Conservation (phyloP, 345 rosid genomes). For the Salix koriyanagi region DNA sequence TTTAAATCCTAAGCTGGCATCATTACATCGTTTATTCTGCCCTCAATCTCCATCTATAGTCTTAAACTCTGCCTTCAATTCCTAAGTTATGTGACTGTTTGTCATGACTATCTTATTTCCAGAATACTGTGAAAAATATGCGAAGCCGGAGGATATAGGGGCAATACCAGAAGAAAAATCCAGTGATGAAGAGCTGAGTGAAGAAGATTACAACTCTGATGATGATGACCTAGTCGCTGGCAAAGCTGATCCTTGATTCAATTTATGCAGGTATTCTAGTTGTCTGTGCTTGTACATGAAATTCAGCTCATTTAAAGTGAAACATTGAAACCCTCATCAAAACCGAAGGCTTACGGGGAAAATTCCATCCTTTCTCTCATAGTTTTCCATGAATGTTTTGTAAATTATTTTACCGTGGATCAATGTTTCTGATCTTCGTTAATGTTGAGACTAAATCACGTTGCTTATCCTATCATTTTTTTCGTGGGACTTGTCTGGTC, state of each 20-base stretch:
- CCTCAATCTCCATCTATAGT: background rate
- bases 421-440: constrained; percentile 28
- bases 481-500: background rate
- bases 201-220: constrained; percentile 64
- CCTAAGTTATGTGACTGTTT: background rate
- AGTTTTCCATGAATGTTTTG: constrained; percentile 37
- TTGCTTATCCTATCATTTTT: background rate
- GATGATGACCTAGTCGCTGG: constrained; percentile 76
- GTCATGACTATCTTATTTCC: constrained; percentile 8
- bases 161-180: constrained; percentile 56
- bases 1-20: background rate
- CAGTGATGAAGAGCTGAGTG: constrained; percentile 86
- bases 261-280: background rate
- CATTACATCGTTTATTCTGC: background rate
- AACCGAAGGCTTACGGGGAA: constrained; percentile 31
- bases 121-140: constrained; percentile 88
- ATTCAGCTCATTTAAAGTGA: constrained; percentile 33
- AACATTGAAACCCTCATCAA: background rate
- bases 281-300: constrained; percentile 44
- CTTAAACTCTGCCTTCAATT: background rate
- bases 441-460: constrained; percentile 4
- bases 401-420: constrained; percentile 33
- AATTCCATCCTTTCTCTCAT: constrained; percentile 26
- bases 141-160: constrained; percentile 68
- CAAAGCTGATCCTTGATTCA: constrained; percentile 67